Base-by-base conservation (phyloP, 306 rosid species). In the Mucuna pruriens region DNA sequence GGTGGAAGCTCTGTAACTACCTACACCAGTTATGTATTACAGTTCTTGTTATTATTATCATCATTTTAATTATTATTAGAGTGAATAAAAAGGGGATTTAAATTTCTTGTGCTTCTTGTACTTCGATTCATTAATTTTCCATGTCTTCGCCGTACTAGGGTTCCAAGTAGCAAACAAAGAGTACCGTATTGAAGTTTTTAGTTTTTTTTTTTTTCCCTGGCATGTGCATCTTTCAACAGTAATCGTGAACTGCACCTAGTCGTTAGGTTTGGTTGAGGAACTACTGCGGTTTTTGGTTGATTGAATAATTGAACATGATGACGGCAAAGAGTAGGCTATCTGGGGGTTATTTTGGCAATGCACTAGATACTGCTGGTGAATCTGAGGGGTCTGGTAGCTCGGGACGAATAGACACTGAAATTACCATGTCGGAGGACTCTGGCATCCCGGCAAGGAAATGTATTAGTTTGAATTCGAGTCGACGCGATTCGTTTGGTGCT, bases 321-420 rank as follows among this genome's bases (percentile, higher is more conserved):
- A 89, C 88, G 85, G 85, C 85, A 3, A 93, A 85, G 84, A 85
- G 84, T 80, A 88, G 87, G 84, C 75, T 84, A 15, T 70, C 89
- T 54, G 92, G 92, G 48, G 88, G 90, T 44, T 89, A 88, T 78
- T 85, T 78, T 77, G 81, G 89, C 9, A 87, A 84, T 79, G 88
- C 90, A 4, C 44, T 84, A 13, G 89, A 74, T 72, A 83, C 80
- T 6, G 89, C 80, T 9, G 93, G 92, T 78, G 95, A 91, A 82
- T 94, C 89, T 15, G 97, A 93, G 85, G 95, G 91, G 0, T 91
- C 97, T 6, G 97, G 97, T 60, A 88, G 92, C 84, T 91, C 98
- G 0, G 98, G 97, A 34, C 54, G 89, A 60, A 66, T 90, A 9
- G 97, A 91, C 52, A 58, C 94, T 8, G 97, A 91, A 79, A 77